A percentile compares a stretch with the other conserved stretches of the same genome.
Conservation (phyloP, 805 yeast genomes). For the Ogataea wickerhamii region DNA sequence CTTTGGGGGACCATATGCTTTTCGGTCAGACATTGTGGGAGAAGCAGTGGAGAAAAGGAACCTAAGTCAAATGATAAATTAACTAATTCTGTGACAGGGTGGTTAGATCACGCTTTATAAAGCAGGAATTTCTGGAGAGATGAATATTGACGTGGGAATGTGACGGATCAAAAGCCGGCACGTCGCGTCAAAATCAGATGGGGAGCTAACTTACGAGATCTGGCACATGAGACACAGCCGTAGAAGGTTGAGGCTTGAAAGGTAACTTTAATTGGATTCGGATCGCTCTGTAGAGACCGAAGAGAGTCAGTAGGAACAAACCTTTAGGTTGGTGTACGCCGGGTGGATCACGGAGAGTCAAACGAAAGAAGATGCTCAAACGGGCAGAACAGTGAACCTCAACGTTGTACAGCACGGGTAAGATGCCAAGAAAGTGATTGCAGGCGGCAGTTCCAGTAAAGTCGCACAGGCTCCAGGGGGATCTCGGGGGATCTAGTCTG, state of each 20-base stretch:
- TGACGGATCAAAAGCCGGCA: not conserved
- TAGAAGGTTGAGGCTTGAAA: no score
- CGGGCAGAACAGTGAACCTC: no score
- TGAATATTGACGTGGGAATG: constrained; percentile 1
- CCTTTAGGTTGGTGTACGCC: no score
- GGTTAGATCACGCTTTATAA: not conserved
- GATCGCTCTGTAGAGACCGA: no score
- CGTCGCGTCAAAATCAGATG: not conserved
- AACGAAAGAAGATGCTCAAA: no score
- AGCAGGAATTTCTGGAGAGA: not conserved
- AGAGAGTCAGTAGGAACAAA: no score
- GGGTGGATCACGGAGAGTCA: no score
- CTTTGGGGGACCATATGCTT: constrained; percentile 35
- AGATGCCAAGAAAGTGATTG: not conserved
- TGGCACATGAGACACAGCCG: no score
- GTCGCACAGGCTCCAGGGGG: not conserved
- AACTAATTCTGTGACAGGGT: no score
- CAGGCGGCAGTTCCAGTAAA: not conserved
- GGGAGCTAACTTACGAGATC: no score
- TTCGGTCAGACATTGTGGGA: constrained; percentile 14
- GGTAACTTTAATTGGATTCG: no score
- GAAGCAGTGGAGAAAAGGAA: not conserved
- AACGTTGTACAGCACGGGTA: no score
- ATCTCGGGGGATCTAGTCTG: not conserved
- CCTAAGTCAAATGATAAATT: not conserved